Evolutionary conservation across 441 rosid genomes (phyloP), one percentile per base, ranked within the genome.

Genomic region (Omphalea diandra): DNA sequence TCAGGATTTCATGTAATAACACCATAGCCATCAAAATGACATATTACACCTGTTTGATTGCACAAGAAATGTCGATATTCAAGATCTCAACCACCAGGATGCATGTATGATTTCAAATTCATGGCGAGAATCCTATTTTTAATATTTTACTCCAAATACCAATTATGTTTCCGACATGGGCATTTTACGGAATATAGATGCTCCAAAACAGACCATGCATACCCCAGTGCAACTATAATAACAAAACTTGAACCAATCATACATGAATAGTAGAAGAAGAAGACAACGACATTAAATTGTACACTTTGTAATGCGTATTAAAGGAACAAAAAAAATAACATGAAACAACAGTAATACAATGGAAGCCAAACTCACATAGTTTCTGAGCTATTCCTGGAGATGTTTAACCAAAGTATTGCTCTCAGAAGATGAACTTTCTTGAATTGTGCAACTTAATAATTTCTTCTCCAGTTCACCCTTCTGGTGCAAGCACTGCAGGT

Each of bases 301-400:
- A 52, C 27, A 36, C 5, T 29, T 47, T 38, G 10, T 4, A 67
- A 43, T 43, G 64, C n/a, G 56, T n/a, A n/a, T 7, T 64, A 15
- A 22, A 54, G 15, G 8, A 41, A 31, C 11, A 47, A 20, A 46
- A 35, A 41, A 22, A 36, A 9, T 40, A n/a, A n/a, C n/a, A n/a
- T 68, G 36, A 47, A 9, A 20, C 54, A n/a, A 50, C 10, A 55
- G 35, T 27, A 55, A 55, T 35, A 49, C 41, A 36, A 6, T 22
- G 52, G 22, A 73, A 65, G 69, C 32, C 63, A 66, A 68, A 83
- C 99, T 86, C 83, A 90, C 97, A 76, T 76, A 86, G 79, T 81
- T 87, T 68, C 91, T 85, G 71, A 93, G 94, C 80, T 93, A 98
- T 77, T 90, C 97, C 81, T 89, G 98, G 55, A 95, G 80, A 85